Evolutionary conservation across 2,329 filamentous ascomycete genomes (phyloP), one percentile per base, ranked within the genome.

Genomic region (Dothideomycetes sp.): DNA sequence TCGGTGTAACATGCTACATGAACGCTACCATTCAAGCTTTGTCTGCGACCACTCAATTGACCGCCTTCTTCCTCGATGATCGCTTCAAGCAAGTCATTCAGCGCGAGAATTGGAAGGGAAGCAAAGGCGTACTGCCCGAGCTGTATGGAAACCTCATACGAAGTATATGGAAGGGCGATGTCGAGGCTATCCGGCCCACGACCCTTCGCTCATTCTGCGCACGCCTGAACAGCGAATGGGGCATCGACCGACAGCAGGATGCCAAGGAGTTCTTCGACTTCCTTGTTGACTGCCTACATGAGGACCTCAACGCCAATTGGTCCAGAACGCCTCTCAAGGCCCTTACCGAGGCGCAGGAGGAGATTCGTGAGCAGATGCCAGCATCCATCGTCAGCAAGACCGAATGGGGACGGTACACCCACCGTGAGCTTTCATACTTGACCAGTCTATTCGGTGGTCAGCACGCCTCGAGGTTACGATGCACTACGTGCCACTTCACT

Each of bases 241-340:
- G 80, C 11, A 80, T 84, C 31, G 69, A 70, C 17, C 66, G 77
- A 36, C 89, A 96, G 56, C 91, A 96, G 61, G 91, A 98, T 54
- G 82, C 87, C 2, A 83, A 88, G 48, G 91, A 96, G 52, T 94
- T 94, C 49, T 79, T 89, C 48, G 77, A 79, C 34, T 94, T 93
- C 54, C 60, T 95, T 18, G 70, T 94, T 29, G 79, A 84, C 38
- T 79, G 82, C 48, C 68, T 96, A 10, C 81, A 89, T 50, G 84
- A 91, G 54, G 91, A 98, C 60, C 79, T 93, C 4, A 93, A 94
- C 56, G 61, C 70, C 5, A 70, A 73, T 19, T 82, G 77, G 66
- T 67, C 75, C 45, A 65, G 71, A 38, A 67, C 64, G 2, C 75
- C 73, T 1, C 63, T 81, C 2, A 68, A 70, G 36, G 68, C 70